Conservation (phyloP, 2,329 filamentous ascomycete genomes). For the Nigrospora osmanthi region DNA sequence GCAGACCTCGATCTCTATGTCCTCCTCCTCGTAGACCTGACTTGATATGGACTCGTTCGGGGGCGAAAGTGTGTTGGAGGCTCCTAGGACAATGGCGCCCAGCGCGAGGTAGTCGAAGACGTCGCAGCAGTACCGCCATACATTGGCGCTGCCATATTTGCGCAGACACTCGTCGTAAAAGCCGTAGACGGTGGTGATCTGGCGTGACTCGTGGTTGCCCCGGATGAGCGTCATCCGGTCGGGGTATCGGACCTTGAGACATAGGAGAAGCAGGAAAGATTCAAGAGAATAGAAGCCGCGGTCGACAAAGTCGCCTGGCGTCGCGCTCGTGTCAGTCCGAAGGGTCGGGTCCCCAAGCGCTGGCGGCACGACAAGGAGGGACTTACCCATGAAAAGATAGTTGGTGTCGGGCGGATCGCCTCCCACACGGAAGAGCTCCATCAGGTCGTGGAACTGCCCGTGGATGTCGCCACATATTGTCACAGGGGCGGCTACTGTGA, state of each 20-base stretch:
- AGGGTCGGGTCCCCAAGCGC: neutral
- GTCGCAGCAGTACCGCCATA: slow-evolving; percentile 99
- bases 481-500: slow-evolving; percentile 88
- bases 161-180: slow-evolving; percentile 99
- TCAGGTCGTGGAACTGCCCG: slow-evolving; percentile 91
- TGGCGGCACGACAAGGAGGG: neutral
- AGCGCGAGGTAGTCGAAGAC: slow-evolving; percentile 96
- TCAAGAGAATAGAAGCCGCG: slow-evolving; percentile 98
- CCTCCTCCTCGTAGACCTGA: slow-evolving; percentile 51
- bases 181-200: slow-evolving; percentile 98
- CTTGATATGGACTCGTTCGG: slow-evolving; percentile 36
- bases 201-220: slow-evolving; percentile 96
- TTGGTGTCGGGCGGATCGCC: slow-evolving; percentile 93
- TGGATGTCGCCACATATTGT: slow-evolving; percentile 99
- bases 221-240: slow-evolving; percentile 97
- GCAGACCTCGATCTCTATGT: slow-evolving; percentile 88
- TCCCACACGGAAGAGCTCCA: slow-evolving; percentile 92
- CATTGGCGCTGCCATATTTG: slow-evolving; percentile 98
- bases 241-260: slow-evolving; percentile 96
- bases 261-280: slow-evolving; percentile 92
- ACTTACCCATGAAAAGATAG: slow-evolving; percentile 87
- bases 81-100: slow-evolving; percentile 84
- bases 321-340: neutral
- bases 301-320: slow-evolving; percentile 85
- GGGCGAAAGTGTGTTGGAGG: slow-evolving; percentile 54